A percentile compares a stretch with the other conserved stretches of the same genome.
These are phyloP conservation scores for Ampelomyces quisqualis DNA, from an alignment of 2,329 filamentous ascomycete species.

Conservation along the genomic window DNA sequence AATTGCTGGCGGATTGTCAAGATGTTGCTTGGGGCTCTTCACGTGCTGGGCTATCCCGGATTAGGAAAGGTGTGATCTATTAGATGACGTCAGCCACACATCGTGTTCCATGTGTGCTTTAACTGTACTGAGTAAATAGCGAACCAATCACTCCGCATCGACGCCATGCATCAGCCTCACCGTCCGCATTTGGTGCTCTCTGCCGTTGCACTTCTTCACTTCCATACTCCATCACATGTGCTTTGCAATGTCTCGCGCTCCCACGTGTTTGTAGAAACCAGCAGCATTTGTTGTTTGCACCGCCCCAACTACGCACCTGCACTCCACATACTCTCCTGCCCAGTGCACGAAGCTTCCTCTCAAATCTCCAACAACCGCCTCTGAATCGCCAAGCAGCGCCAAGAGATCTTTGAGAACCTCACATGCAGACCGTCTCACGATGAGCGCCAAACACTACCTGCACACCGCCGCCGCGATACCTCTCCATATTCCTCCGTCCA, in stretches of 20 bases:
- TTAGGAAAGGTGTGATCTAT: background rate
- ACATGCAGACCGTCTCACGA: constrained; percentile 4
- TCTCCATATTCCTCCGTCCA: constrained; percentile 23
- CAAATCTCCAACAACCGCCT: background rate
- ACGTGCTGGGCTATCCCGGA: background rate
- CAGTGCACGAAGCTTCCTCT: background rate
- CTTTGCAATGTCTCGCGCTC: background rate
- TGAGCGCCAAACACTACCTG: constrained; percentile 36
- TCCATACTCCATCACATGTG: background rate
- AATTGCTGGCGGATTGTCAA: no score
- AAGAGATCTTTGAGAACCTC: background rate
- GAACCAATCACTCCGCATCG: constrained; percentile 4
- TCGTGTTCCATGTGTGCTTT: constrained; percentile 6
- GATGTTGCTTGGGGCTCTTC: background rate
- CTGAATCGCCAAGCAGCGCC: background rate
- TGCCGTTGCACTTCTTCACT: background rate
- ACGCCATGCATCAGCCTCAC: constrained; percentile 4
- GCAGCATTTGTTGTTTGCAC: background rate
- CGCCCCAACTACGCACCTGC: background rate
- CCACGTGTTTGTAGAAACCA: background rate
- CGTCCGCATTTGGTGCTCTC: background rate
- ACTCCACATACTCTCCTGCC: background rate
- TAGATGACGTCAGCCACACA: constrained; percentile 1
- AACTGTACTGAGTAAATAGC: constrained; percentile 10
- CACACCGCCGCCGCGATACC: constrained; percentile 36